These are phyloP conservation scores for Imleria badia DNA, from an alignment of 768 basidiomycete genomes.

Conservation along the genomic window DNA sequence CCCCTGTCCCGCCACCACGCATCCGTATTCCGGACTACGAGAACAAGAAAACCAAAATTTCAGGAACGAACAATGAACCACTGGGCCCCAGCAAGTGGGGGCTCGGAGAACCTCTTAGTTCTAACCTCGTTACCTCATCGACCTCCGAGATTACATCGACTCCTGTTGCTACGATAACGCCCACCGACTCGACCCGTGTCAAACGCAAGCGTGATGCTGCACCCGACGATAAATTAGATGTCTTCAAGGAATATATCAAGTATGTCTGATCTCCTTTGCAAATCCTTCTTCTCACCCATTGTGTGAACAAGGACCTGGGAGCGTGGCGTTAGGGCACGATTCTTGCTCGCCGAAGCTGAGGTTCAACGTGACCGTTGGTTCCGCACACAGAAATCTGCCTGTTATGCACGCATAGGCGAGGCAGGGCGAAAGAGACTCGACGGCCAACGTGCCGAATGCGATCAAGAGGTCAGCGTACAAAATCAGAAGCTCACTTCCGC, in stretches of 20 bases:
- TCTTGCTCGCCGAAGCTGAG: conserved; percentile 29
- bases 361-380: conserved; percentile 29
- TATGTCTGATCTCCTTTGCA: conserved; percentile 10
- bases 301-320: conserved; percentile 26
- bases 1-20: conserved; percentile 28
- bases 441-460: conserved; percentile 26
- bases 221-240: conserved; percentile 22
- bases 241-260: conserved; percentile 32
- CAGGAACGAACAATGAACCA: conserved; percentile 27
- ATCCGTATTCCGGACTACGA: conserved; percentile 22
- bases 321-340: conserved; percentile 29
- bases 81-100: conserved; percentile 16
- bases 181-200: conserved; percentile 14
- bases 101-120: conserved; percentile 5
- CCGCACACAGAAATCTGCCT: conserved; percentile 30
- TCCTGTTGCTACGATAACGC: conserved; percentile 11
- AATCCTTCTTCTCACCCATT: not conserved
- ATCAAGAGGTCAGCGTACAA: conserved; percentile 24
- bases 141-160: conserved; percentile 12
- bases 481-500: conserved; percentile 25
- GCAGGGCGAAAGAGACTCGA: conserved; percentile 32
- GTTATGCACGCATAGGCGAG: conserved; percentile 30
- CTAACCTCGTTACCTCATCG: conserved; percentile 3
- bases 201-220: conserved; percentile 28
- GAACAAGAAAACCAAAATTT: conserved; percentile 10